phyloP scores from a whole-genome alignment of 805 yeast species.

The Ogataea naganishii region DNA sequence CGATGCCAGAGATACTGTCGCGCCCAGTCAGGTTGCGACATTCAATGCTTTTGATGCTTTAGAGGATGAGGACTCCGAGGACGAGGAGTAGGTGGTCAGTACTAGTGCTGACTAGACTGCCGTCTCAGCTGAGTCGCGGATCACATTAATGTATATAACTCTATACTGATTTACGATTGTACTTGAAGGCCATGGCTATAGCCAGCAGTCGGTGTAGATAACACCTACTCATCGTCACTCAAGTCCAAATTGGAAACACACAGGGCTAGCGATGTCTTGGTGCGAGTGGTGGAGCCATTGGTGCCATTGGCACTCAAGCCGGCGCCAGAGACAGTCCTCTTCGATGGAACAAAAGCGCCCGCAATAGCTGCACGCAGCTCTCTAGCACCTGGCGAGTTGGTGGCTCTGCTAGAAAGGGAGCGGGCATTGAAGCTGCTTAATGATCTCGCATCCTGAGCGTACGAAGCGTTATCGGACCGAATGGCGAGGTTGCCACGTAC shows the following conservation, averaged over 20 bases:
- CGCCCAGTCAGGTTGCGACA: slow-evolving; percentile 55
- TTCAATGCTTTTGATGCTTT: slow-evolving; percentile 83
- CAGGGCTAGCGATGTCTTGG: slow-evolving; percentile 13
- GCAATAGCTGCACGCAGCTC: slow-evolving; percentile 27
- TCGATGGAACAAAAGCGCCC: slow-evolving; percentile 1
- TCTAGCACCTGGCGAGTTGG: slow-evolving; percentile 24
- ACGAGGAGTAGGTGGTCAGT: no score
- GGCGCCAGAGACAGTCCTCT: slow-evolving; percentile 1
- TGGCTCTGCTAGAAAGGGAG: slow-evolving; percentile 8
- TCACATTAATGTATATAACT: no score
- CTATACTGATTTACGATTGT: no score
- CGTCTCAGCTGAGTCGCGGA: no score
- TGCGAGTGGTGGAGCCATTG: background rate
- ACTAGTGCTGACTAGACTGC: no score
- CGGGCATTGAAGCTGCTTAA: slow-evolving; percentile 4
- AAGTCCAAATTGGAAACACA: slow-evolving; percentile 13
- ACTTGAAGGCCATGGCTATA: no score
- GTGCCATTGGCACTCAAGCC: background rate
- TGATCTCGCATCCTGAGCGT: slow-evolving; percentile 1
- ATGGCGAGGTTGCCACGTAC: background rate
- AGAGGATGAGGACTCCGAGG: slow-evolving; percentile 48
- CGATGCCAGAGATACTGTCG: slow-evolving; percentile 61
- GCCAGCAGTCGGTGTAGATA: no score
- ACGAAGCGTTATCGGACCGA: background rate
- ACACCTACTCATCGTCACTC: slow-evolving; percentile 15